Evolutionary conservation across 148 eudicot genomes (phyloP), one percentile per base, ranked within the genome.

Genomic region (Euryodendron excelsum): DNA sequence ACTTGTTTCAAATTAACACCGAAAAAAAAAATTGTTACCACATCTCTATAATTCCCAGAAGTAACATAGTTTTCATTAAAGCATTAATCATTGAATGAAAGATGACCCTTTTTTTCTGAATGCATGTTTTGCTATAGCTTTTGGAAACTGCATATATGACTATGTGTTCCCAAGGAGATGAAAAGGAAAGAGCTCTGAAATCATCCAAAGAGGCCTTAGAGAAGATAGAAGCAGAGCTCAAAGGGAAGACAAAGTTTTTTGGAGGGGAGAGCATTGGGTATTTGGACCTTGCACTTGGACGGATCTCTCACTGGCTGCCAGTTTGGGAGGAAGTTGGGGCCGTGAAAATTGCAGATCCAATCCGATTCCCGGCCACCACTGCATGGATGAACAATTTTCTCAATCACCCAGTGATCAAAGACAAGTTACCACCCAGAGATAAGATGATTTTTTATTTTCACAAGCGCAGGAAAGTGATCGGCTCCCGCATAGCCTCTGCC

Each of bases 251-350:
- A 27, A 73, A 23, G 14, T 82, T 78, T 56, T 78, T 82, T 48
- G 81, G 81, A 64, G 84, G 84, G 23, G 80, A 82, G 28, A 53
- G 21, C 27, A 65, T 82, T 21, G 84, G 81, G 48, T 77, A 63
- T 59, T 13, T 78, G 65, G 82, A 82, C 56, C 31, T 82, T 11
- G 73, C 67, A 59, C 5, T 78, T 0, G 85, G 85, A 59, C 78
- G 73, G 60, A 44, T 78, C 15, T 15, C 79, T 27, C 31, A 68
- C 18, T n/a, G 31, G 48, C 31, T 78, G 36, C 79, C 79, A 5
- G 44, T 69, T 34, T 78, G 79, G 81, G 85, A 82, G 61, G 85
- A 82, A 20, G 44, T 78, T 25, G 81, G 79, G 3, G 30, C 60
- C 27, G 39, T 82, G 12, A 78, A 78, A 55, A 68, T 82, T 47